Evolutionary conservation across 2,329 filamentous ascomycete genomes (phyloP).

Genomic region (Claviceps arundinis): DNA sequence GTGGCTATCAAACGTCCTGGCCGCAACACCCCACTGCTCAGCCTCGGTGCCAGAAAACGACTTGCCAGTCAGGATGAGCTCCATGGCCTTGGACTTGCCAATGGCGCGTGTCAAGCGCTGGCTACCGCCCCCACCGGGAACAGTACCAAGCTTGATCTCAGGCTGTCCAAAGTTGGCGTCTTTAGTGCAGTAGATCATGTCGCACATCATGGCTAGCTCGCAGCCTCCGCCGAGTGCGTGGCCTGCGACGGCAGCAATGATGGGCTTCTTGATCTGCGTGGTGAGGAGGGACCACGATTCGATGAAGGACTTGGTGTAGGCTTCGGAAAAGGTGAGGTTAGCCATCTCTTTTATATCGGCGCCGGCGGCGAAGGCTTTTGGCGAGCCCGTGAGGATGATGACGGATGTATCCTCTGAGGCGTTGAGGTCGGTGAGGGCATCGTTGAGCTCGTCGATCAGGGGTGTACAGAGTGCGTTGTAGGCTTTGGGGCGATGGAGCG

Average conservation of each 20-base stretch:
- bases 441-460: slow-evolving; percentile 80
- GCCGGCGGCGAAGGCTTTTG: slow-evolving; percentile 85
- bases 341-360: slow-evolving; percentile 99
- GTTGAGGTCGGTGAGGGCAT: slow-evolving; percentile 60
- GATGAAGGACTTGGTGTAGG: slow-evolving; percentile 87
- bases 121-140: slow-evolving; percentile 83
- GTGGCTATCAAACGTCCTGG: slow-evolving; percentile 64
- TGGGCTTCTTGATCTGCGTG: slow-evolving; percentile 76
- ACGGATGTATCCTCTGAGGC: slow-evolving; percentile 54
- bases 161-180: slow-evolving; percentile 89
- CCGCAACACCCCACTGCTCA: slow-evolving; percentile 80
- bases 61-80: slow-evolving; percentile 75
- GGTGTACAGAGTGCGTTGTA: slow-evolving; percentile 88
- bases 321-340: slow-evolving; percentile 72
- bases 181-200: slow-evolving; percentile 81
- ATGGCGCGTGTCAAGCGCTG: slow-evolving; percentile 76
- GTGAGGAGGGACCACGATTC: slow-evolving; percentile 85
- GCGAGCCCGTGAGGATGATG: slow-evolving; percentile 77
- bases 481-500: slow-evolving; percentile 85
- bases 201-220: slow-evolving; percentile 94
- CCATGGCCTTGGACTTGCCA: slow-evolving; percentile 81
- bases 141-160: slow-evolving; percentile 87
- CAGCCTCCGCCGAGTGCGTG: slow-evolving; percentile 92
- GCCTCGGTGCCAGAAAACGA: slow-evolving; percentile 76
- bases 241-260: slow-evolving; percentile 88